These are phyloP conservation scores for Neoscytalidium dimidiatum DNA, from an alignment of 2,329 filamentous ascomycete species.

Conservation along the genomic window DNA sequence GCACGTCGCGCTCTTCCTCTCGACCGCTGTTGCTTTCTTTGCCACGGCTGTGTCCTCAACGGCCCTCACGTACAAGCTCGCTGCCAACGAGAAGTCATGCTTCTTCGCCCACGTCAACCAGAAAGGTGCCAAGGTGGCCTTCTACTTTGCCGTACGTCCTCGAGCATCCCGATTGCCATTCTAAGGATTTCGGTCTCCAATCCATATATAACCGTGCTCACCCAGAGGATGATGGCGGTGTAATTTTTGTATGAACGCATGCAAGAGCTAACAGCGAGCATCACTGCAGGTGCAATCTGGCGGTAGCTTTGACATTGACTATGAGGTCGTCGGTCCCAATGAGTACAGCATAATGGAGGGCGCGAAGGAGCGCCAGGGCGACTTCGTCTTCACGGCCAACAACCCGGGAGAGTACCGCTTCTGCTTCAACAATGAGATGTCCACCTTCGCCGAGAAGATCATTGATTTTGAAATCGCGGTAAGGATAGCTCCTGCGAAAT, in stretches of 20 bases:
- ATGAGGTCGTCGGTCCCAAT: slow-evolving; percentile 78
- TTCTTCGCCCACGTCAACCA: slow-evolving; percentile 84
- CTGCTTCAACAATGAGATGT: slow-evolving; percentile 99
- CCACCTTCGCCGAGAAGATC: slow-evolving; percentile 94
- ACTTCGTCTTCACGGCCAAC: slow-evolving; percentile 96
- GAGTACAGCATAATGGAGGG: slow-evolving; percentile 82
- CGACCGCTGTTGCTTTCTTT: slow-evolving; percentile 67
- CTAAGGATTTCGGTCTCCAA: not conserved
- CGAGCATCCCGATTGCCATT: not conserved
- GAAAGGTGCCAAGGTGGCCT: slow-evolving; percentile 85
- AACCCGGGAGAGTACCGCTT: slow-evolving; percentile 88
- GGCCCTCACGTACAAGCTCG: slow-evolving; percentile 89
- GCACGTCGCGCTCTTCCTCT: slow-evolving; percentile 35
- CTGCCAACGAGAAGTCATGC: slow-evolving; percentile 90
- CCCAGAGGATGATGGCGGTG: too few species aligned
- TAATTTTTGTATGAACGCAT: not conserved
- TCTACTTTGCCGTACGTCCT: slow-evolving; percentile 89
- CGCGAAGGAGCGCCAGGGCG: slow-evolving; percentile 89
- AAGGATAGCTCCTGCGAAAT: slow-evolving; percentile 37
- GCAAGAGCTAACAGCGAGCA: not conserved
- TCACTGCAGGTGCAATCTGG: slow-evolving; percentile 86
- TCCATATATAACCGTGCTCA: not conserved
- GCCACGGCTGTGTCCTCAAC: slow-evolving; percentile 77
- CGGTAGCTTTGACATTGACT: slow-evolving; percentile 96
- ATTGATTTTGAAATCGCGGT: slow-evolving; percentile 98